Evolutionary conservation across 2,329 filamentous ascomycete genomes (phyloP).

Genomic region (Ceratocystis smalleyi): DNA sequence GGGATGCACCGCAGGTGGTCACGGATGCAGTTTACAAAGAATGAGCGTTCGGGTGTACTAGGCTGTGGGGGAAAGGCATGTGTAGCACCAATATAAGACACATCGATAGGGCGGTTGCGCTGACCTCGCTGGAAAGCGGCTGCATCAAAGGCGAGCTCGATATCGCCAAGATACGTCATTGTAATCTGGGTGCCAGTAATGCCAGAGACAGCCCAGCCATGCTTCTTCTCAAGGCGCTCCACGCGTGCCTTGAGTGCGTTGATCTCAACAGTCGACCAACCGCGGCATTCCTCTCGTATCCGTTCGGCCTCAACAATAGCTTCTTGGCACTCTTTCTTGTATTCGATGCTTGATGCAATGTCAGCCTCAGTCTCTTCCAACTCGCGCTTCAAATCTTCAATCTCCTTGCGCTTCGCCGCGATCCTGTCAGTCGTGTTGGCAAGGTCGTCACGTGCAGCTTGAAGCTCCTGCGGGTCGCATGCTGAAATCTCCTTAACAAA

Average conservation of each 20-base stretch:
- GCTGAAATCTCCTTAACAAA: constrained; percentile 60
- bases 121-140: constrained; percentile 38
- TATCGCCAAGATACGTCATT: constrained; percentile 55
- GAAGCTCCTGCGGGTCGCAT: constrained; percentile 67
- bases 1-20: constrained; percentile 48
- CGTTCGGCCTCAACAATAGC: constrained; percentile 74
- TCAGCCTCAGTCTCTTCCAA: constrained; percentile 49
- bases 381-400: constrained; percentile 51
- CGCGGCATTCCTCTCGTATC: constrained; percentile 72
- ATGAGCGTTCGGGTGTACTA: constrained; percentile 51
- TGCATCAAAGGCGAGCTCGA: constrained; percentile 59
- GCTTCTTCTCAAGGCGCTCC: constrained; percentile 45
- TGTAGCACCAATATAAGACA: constrained; percentile 52
- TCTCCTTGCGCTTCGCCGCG: constrained; percentile 48
- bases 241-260: constrained; percentile 58
- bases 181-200: constrained; percentile 48
- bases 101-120: constrained; percentile 43
- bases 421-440: constrained; percentile 50
- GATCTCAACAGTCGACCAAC: constrained; percentile 76
- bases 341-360: constrained; percentile 44
- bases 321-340: constrained; percentile 50
- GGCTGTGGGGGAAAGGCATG: constrained; percentile 37
- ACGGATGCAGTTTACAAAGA: constrained; percentile 58
- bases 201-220: constrained; percentile 58
- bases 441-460: constrained; percentile 55